Conservation (phyloP, 2,329 filamentous ascomycete genomes). For the Trichophyton schoenleinii region DNA sequence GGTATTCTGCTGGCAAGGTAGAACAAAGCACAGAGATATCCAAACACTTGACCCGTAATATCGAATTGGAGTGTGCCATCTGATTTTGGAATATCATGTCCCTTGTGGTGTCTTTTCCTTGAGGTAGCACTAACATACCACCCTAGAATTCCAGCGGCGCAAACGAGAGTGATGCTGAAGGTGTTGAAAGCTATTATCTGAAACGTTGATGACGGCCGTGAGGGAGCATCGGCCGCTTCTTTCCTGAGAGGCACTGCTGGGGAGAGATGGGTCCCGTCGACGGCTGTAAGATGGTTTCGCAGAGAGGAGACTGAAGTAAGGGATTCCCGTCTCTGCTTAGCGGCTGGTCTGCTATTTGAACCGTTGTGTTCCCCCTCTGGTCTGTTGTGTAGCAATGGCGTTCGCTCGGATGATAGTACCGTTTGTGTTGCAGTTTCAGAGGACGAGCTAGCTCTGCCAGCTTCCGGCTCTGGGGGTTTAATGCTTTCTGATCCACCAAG, state of each 20-base stretch:
- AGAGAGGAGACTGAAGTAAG: slow-evolving; percentile 24
- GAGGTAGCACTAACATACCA: slow-evolving; percentile 62
- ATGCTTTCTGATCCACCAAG: slow-evolving; percentile 39
- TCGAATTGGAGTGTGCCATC: slow-evolving; percentile 51
- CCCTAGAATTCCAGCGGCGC: slow-evolving; percentile 66
- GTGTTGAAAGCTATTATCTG: slow-evolving; percentile 56
- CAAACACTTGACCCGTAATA: slow-evolving; percentile 74
- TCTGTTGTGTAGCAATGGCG: slow-evolving; percentile 14
- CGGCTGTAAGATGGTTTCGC: slow-evolving; percentile 38
- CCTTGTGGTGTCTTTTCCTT: slow-evolving; percentile 16
- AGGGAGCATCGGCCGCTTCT: slow-evolving; percentile 32
- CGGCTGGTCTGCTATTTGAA: slow-evolving; percentile 8
- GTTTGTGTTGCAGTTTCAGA: neutral
- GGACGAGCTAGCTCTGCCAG: neutral
- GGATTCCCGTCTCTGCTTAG: slow-evolving; percentile 8
- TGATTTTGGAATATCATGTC: slow-evolving; percentile 19
- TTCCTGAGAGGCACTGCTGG: slow-evolving; percentile 61
- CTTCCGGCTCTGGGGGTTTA: neutral
- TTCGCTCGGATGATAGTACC: slow-evolving; percentile 13
- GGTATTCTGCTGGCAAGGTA: slow-evolving; percentile 85
- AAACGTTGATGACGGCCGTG: slow-evolving; percentile 27
- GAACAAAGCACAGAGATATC: slow-evolving; percentile 77
- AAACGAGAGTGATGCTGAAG: slow-evolving; percentile 66
- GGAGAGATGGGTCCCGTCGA: slow-evolving; percentile 58
- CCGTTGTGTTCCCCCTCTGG: neutral